Evolutionary conservation across 2,329 filamentous ascomycete genomes (phyloP).

Genomic region (Fonsecaea multimorphosa): DNA sequence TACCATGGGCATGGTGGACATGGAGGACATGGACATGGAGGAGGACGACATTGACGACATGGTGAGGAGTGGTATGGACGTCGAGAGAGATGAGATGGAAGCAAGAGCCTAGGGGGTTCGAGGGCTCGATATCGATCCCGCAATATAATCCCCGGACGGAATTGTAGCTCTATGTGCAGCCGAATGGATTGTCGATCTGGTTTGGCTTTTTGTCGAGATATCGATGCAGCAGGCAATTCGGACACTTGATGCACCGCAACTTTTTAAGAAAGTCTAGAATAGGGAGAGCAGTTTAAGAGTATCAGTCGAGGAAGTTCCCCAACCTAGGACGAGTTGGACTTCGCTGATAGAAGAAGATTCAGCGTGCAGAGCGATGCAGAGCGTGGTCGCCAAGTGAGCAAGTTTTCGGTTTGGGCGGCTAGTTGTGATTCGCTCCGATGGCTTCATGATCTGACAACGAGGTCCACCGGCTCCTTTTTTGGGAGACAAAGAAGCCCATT

Average conservation of each 20-base stretch:
- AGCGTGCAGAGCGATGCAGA: no score
- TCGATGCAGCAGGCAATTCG: no score
- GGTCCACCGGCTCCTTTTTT: not conserved
- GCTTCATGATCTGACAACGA: not conserved
- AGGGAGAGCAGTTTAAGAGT: not conserved
- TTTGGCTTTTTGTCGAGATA: not conserved
- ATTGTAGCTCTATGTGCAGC: not conserved
- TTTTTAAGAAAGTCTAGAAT: not conserved
- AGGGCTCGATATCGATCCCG: not conserved
- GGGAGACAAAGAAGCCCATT: no score
- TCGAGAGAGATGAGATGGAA: not conserved
- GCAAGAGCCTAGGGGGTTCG: not conserved
- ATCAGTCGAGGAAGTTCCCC: not conserved
- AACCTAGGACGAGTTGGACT: no score
- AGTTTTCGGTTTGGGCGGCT: not conserved
- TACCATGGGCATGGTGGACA: slow-evolving; percentile 46
- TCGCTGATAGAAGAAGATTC: not conserved
- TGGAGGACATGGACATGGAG: slow-evolving; percentile 15
- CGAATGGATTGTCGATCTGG: not conserved
- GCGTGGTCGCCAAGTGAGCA: slow-evolving; percentile 1
- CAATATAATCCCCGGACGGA: not conserved
- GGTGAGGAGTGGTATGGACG: not conserved
- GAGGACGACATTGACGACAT: slow-evolving; percentile 19
- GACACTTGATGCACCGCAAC: no score
- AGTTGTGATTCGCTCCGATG: not conserved